Evolutionary conservation across 768 basidiomycete species (phyloP), one percentile per base, ranked within the genome.

Genomic region (Strobilomyces echinocephalus): DNA sequence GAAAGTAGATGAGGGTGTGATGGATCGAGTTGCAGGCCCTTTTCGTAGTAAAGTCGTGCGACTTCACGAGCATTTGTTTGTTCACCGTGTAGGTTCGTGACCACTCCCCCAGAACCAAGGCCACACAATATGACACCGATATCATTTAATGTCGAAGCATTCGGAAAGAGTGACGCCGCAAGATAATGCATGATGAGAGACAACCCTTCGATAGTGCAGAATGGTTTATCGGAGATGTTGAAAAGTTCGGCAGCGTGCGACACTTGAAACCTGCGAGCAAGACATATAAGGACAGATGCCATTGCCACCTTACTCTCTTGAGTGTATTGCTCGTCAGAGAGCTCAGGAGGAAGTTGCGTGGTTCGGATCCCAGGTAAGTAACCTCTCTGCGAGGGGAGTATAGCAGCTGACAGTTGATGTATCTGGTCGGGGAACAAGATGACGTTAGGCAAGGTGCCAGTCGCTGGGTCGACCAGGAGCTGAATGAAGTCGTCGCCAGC

Each of bases 1-100:
- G 77, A 79, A 48, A 79, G 70, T 14, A 80, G 62, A 56, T 79
- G 77, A 33, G 79, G 78, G 52, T 80, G 77, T 1, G 69, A 68
- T 21, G 74, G 67, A 54, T 80, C 76, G 33, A 75, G 60, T 54
- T 69, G 66, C 46, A 80, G 64, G 3, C 79, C 79, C 21, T 71
- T 66, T 40, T 73, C 66, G 57, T 80, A 80, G 60, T 76, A 80
- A 40, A 71, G 52, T 34, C 72, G 63, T 5, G 79, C 79, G 20
- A 79, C 66, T 16, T 66, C 63, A 24, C 69, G 64, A 4, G 72
- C 67, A 40, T 49, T 70, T 9, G 69, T 50, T 4, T 57, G 43
- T 35, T 64, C 57, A 7, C 56, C 60, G 18, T 56, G 59, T 1
- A 60, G 54, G 16, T 60, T 58, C 12, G 64, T 57, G 7, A 63